Evolutionary conservation across 2,329 filamentous ascomycete genomes (phyloP), one percentile per base, ranked within the genome.

Genomic region (Aschersonia sp.): DNA sequence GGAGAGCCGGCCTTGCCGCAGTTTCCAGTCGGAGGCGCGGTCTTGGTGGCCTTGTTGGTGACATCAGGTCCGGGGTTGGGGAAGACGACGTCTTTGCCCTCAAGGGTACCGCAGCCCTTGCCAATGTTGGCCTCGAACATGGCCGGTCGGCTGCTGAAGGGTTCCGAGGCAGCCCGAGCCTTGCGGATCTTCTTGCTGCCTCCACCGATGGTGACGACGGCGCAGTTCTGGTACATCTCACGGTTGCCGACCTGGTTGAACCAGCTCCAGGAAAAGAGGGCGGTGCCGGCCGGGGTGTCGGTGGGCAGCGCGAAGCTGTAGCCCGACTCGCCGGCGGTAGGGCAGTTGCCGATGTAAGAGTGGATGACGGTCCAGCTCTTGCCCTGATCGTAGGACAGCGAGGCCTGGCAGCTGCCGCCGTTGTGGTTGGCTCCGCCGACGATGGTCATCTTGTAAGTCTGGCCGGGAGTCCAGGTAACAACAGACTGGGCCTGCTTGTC

Each of bases 201-300:
- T 45, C 63, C 61, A 32, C 63, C 64, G 58, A 88, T 79, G 51
- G 74, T 77, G 55, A 89, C 75, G 46, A 76, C 70, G 7, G 85
- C 84, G 59, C 86, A 92, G 66, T 87, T 86, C 82, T 87, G 87
- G 73, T 92, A 92, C 76, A 84, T 85, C 62, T 90, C 85, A 45
- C 84, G 75, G 66, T 88, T 88, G 31, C 85, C 84, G 40, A 83
- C 64, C 54, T 79, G 69, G 69, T 87, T 87, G 67, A 84, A 82
- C 82, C 82, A 86, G 30, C 77, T 80, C 86, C 86, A 90, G 37
- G 79, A 78, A 46, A 89, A 74, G 43, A 89, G 61, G 49, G 78
- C 82, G 35, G 81, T 74, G 64, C 64, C 68, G 51, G 64, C 58
- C 12, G 78, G 77, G 1, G 78, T 76, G 54, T 82, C 77, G 4